Evolutionary conservation across 202 grass and related monocot genomes (phyloP).

Genomic region (Panicum hallii): DNA sequence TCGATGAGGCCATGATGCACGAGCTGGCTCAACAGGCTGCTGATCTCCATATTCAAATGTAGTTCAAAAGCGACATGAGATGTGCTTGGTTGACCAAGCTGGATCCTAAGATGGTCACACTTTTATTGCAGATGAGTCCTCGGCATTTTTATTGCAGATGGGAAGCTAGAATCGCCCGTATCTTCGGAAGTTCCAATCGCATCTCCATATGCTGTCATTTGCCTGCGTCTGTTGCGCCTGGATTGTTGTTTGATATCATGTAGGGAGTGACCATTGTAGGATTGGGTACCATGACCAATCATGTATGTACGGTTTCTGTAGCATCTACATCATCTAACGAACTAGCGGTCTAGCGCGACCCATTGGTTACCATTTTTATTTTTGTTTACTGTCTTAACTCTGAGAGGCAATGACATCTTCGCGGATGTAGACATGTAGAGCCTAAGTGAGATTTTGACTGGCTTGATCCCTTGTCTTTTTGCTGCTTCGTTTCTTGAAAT

Average conservation of each 20-base stretch:
- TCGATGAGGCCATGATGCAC: slow-evolving; percentile 96
- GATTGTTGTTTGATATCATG: slow-evolving; percentile 15
- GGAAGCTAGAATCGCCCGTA: not conserved
- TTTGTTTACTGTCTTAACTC: slow-evolving; percentile 11
- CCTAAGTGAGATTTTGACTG: not conserved
- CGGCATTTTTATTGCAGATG: slow-evolving; percentile 5
- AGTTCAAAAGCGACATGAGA: slow-evolving; percentile 1
- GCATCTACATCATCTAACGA: slow-evolving; percentile 29
- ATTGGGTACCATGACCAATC: not conserved
- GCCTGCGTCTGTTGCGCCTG: not conserved
- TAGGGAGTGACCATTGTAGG: not conserved
- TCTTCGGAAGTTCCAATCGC: not conserved
- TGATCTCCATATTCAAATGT: slow-evolving; percentile 88
- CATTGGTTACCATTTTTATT: not conserved
- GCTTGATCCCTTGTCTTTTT: not conserved
- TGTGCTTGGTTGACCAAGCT: not conserved
- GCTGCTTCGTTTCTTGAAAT: not conserved
- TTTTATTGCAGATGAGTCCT: too few relatives aligned
- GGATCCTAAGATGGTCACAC: not conserved
- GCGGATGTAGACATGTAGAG: not conserved
- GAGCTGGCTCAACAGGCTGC: slow-evolving; percentile 96
- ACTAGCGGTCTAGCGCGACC: not conserved
- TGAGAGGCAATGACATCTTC: not conserved
- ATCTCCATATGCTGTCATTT: not conserved
- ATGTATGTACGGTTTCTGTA: slow-evolving; percentile 50